Evolutionary conservation across 768 basidiomycete genomes (phyloP), one percentile per base, ranked within the genome.

Genomic region (Macrolepiota fuliginosa): DNA sequence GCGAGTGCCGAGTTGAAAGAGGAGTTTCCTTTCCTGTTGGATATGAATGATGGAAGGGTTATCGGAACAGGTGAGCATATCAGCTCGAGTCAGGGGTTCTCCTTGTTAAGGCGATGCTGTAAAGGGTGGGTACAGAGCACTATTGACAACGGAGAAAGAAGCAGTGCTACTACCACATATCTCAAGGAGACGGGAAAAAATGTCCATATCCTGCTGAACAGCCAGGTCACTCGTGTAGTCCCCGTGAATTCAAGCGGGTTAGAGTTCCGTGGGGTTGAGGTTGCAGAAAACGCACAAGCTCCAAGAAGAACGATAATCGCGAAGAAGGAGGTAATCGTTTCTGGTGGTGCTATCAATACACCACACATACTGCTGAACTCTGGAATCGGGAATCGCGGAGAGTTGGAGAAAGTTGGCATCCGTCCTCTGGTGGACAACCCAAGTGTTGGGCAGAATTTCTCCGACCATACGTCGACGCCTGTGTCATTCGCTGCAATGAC

Each of bases 381-480:
- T 17, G 66, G 68, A 32, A 65, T 69, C 35, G 67, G 69, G 9
- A 60, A 65, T 27, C 10, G 40, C 6, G 25, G 25, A 13, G 63
- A 67, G 5, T 53, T 70, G 13, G 29, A 32, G 17, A 39, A 52
- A 17, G 50, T 64, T 17, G 68, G 68, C 17, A 70, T 76, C 55
- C 40, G 65, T n/a, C 46, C 70, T 5, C 36, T 73, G 25, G 64
- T 73, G 29, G 55, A 73, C 45, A 54, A 69, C 17, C 69, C 75
- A 13, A 64, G 66, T 45, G 71, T 76, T 19, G 74, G 75, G 4
- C 63, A 67, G 54, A 68, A 73, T 52, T 51, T 76, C 51, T 62
- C 65, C 19, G 73, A 73, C 61, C 73, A 74, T 35, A 58, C 68
- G 1, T 47, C 64, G 13, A 58, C 66, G n/a, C 13, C 42, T 6